A percentile compares a stretch with the other conserved stretches of the same genome.
Conservation (phyloP, 495 filamentous ascomycete species). For the Aspergillus kassunensis region DNA sequence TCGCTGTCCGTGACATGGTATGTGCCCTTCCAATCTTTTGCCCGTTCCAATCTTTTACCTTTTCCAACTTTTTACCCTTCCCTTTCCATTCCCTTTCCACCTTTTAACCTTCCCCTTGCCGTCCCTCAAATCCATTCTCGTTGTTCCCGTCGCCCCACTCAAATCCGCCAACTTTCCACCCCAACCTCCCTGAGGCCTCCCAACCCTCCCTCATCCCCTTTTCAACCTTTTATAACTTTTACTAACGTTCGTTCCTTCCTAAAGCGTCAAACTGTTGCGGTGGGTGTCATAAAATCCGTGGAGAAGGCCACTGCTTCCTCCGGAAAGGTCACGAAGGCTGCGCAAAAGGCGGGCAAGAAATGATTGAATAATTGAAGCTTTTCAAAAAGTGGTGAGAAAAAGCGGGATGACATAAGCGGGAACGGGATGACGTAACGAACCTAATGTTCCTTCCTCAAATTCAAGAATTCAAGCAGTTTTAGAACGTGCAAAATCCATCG, state of each 20-base stretch:
- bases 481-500: background rate
- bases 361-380: too few species aligned
- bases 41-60: too few species aligned
- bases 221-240: constrained; percentile 19
- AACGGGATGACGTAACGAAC: too few species aligned
- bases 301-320: constrained; percentile 58
- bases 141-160: background rate
- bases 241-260: background rate
- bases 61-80: too few species aligned
- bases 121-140: constrained; percentile 4
- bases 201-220: background rate
- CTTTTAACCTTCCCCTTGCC: too few species aligned
- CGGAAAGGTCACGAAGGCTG: constrained; percentile 75
- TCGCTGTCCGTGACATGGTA: constrained; percentile 91
- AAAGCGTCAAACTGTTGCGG: constrained; percentile 79
- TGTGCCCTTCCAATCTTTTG: too few species aligned
- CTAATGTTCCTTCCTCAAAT: too few species aligned
- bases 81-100: too few species aligned
- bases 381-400: constrained; percentile 9
- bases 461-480: background rate
- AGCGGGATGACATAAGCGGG: constrained; percentile 1
- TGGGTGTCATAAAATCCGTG: constrained; percentile 92
- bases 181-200: too few species aligned
- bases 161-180: too few species aligned
- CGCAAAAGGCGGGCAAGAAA: constrained; percentile 44